Evolutionary conservation across 306 rosid genomes (phyloP).

Genomic region (Cicer judaicum): DNA sequence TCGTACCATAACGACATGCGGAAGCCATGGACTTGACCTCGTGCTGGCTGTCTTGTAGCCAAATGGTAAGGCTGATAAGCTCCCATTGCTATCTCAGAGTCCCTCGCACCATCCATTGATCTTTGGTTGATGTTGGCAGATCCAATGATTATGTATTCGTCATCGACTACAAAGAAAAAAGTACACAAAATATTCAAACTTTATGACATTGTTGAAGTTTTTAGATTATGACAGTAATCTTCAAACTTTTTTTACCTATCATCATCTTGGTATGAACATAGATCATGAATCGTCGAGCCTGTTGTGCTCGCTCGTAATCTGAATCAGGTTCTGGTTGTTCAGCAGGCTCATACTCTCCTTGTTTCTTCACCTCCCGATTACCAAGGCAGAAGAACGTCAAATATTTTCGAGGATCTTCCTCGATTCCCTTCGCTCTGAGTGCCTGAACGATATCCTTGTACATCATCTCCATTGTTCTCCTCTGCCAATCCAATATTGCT

Average conservation of each 20-base stretch:
- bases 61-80: slow-evolving; percentile 70
- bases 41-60: slow-evolving; percentile 60
- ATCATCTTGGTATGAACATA: slow-evolving; percentile 81
- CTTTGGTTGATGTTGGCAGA: slow-evolving; percentile 86
- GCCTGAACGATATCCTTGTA: slow-evolving; percentile 65
- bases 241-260: slow-evolving; percentile 60
- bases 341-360: slow-evolving; percentile 68
- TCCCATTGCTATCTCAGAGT: slow-evolving; percentile 81
- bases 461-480: slow-evolving; percentile 80
- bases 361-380: slow-evolving; percentile 71
- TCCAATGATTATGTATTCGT: slow-evolving; percentile 74
- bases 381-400: slow-evolving; percentile 86
- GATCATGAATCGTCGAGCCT: slow-evolving; percentile 74
- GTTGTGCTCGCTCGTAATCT: slow-evolving; percentile 67
- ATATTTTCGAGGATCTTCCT: slow-evolving; percentile 75
- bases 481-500: slow-evolving; percentile 85
- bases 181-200: background rate
- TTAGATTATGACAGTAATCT: slow-evolving; percentile 15
- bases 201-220: background rate
- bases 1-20: slow-evolving; percentile 77
- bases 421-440: slow-evolving; percentile 61
- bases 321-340: slow-evolving; percentile 65
- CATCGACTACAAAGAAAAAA: slow-evolving; percentile 61
- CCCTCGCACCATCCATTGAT: slow-evolving; percentile 81
- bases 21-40: slow-evolving; percentile 75